Base-by-base conservation (phyloP, 78 protist species). In the Speleostelium caveatum region DNA sequence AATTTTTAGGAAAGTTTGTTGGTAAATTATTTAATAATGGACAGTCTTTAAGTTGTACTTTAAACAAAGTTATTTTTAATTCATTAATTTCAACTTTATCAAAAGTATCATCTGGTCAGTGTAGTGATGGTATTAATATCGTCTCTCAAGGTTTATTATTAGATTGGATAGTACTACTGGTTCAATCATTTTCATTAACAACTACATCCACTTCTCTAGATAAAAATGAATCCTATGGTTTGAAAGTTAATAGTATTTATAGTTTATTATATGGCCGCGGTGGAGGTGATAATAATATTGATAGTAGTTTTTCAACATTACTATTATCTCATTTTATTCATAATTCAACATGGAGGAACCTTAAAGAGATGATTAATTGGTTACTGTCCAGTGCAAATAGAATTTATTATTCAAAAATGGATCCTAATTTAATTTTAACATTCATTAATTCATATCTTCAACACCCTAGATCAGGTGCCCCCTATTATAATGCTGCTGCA, bases 401-500 rank as follows among this genome's bases (percentile, higher is more conserved):
- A 7, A 14, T n/a, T 41, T 5, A 14, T 19, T 24, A 58, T 22
- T 19, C 69, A 62, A 62, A 12, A 62, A 32, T n/a, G 7, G 83
- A 74, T 39, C 35, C 51, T 42, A n/a, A 61, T 26, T 59, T 74
- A 10, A 33, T 83, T 2, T 53, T 83, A 0, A 35, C 68, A 24
- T 83, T 83, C 33, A 59, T 83, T 19, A 51, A 61, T 51, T 67
- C 91, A 16, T 83, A 69, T 53, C 77, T 63, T 24, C 38, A 62
- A 22, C 91, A 83, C 32, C 91, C 91, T 24, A 69, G 91, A 55
- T 83, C 91, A 33, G 24, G 53, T 19, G 79, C 91, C 10, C 91
- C 91, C 24, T 83, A 69, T 24, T 83, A 83, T 45, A 72, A 56
- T 28, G n/a, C 42, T 21, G 51, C 58, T 12, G 49, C 26, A 1